Evolutionary conservation across 1,284 basidiomycete genomes (phyloP), one percentile per base, ranked within the genome.

Genomic region (Erythrobasidium hasegawianum): DNA sequence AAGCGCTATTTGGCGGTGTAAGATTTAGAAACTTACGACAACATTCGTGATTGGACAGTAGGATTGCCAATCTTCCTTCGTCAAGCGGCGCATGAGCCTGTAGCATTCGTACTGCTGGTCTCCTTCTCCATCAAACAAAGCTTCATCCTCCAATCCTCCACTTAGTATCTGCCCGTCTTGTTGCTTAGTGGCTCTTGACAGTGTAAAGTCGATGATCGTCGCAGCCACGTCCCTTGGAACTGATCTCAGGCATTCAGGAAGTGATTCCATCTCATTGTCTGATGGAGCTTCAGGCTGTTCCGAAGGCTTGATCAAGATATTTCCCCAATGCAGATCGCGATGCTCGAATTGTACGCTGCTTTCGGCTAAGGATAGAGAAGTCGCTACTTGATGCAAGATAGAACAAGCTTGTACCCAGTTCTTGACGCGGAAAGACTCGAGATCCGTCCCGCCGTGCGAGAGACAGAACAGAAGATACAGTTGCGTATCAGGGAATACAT

Each of bases 261-360:
- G 13, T 14, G 18, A 2, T 14, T 29, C 45, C 2, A 4, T 29
- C 11, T 11, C 33, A 13, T 33, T 41, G 5, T 14, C 22, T n/a
- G 24, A 55, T 4, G 43, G 13, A 11, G 7, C 43, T 10, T 11
- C 16, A 18, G 18, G 24, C 16, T 16, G 5, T 7, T 40, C 40
- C 26, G 9, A 39, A 18, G 54, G 24, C 54, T 33, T 38, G 16
- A 41, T 20, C 16, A 22, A 22, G 11, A 20, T 88, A 77, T 98
- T 96, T n/a, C 95, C 95, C 85, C 92, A 92, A 75, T 98, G 95
- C 39, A 98, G 82, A 77, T 98, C 95, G 18, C 95, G 90, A 78
- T 98, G 96, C 90, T 98, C 95, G 71, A 98, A 97, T 18, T 83
- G 81, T 13, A 86, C 84, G 59, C 85, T 79, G 22, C 83, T 80